Evolutionary conservation across 192 early-diverging fungal species (phyloP), one percentile per base, ranked within the genome.

Genomic region (Thamnidium elegans): DNA sequence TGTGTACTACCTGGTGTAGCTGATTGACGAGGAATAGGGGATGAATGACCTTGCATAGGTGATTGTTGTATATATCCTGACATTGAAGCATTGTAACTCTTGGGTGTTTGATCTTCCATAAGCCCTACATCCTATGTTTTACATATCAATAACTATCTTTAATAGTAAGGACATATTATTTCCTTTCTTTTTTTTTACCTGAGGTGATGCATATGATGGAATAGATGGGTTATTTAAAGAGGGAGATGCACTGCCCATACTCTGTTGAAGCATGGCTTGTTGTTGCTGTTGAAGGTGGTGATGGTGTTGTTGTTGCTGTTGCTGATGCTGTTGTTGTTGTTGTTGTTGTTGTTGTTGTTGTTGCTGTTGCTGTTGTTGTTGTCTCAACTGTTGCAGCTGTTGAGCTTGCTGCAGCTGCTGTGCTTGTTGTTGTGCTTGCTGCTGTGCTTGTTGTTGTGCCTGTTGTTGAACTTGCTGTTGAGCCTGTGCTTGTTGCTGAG

Each of bases 71-170:
- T 34, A 17, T 64, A 51, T 19, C 26, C 42, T 21, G 32, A 31
- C 36, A 64, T 9, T 21, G 51, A 17, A 36, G 63, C 20, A 30
- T 26, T 26, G 17, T 43, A 64, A 15, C 9, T 30, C 36, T 64
- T 64, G 8, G 76, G 66, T 9, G 68, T 67, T 11, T 72, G 76
- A 21, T 74, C 72, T 26, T 72, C 76, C 72, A 78, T 66, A 63
- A 66, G 14, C 73, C 67, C 7, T 63, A 56, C 43, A 66, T 68
- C 1, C 66, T 56, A 19, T 71, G 26, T 17, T 9, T 51, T 44
- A 21, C 20, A 11, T 7, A 36, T 42, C 14, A 19, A 39, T 8
- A 52, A 14, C 30, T 10, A 8, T 3, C 7, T 3, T 34, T 30
- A 34, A 34, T 13, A 1, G n/a, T 3, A 63, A 68, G 11, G 6